A percentile compares a stretch with the other conserved stretches of the same genome.
Evolutionary conservation across 2,329 filamentous ascomycete species (phyloP).

Genomic region (Aspergillus uvarum): DNA sequence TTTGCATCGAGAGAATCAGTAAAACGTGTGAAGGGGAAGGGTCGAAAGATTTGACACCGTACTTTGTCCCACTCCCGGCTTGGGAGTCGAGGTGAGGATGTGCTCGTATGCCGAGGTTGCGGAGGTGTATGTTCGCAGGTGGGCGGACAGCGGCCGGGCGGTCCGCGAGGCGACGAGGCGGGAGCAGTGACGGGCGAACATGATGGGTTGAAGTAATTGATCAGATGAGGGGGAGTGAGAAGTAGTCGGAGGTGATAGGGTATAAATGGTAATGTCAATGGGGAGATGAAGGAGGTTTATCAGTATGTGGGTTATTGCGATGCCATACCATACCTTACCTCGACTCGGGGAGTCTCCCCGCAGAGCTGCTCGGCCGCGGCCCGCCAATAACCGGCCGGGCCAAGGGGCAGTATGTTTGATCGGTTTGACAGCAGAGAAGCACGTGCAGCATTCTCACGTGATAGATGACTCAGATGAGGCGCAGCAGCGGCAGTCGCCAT

Average conservation of each 20-base stretch:
- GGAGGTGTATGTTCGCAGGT: constrained; percentile 37
- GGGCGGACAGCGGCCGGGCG: constrained; percentile 37
- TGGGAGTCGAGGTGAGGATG: constrained; percentile 77
- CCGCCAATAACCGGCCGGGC: constrained; percentile 1
- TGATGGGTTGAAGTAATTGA: constrained; percentile 20
- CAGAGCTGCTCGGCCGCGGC: constrained; percentile 1
- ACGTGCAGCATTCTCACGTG: constrained; percentile 5
- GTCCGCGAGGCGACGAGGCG: constrained; percentile 61
- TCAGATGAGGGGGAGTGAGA: no score
- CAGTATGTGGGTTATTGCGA: not conserved
- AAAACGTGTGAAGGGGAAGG: no score
- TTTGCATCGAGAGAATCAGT: not conserved
- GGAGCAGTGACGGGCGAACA: constrained; percentile 52
- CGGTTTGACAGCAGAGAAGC: not conserved
- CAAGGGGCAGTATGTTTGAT: not conserved
- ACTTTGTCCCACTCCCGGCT: constrained; percentile 90
- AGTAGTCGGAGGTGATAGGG: no score
- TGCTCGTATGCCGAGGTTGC: constrained; percentile 66
- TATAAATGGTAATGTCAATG: no score
- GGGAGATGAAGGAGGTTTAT: not conserved
- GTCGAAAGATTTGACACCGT: constrained; percentile 18
- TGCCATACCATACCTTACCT: not conserved
- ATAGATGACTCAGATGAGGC: constrained; percentile 14
- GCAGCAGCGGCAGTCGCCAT: constrained; percentile 14
- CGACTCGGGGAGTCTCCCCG: constrained; percentile 5